Base-by-base conservation (phyloP, 176 grass and related monocot genomes). In the Bothriochloa decipiens region DNA sequence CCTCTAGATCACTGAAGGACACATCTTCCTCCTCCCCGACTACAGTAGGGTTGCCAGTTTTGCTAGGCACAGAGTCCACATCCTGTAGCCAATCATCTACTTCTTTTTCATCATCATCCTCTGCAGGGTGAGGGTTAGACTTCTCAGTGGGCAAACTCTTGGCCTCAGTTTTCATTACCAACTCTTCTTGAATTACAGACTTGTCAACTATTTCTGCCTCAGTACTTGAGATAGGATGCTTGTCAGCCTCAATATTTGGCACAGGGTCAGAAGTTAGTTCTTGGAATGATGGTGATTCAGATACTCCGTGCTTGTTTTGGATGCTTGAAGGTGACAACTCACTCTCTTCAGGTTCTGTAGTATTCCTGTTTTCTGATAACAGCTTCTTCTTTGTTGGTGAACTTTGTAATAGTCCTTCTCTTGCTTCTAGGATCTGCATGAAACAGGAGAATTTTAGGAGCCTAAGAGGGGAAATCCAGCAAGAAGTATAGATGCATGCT, bases 1-100 rank as follows among this genome's bases (percentile, higher is more conserved):
- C 87, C 83, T 95, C 93, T 65, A 95, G 72, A 88, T 95, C 90
- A 58, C 93, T 92, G 71, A 95, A 95, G 40, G 87, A 95, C 29
- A 95, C 83, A 75, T 92, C 93, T 83, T 95, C 93, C 4, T 88
- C 88, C 55, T 90, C 75, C 25, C 39, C 88, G 14, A 27, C 62
- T 12, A 39, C 37, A 78, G 72, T 42, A 16, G 80, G 58, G 46
- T 72, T 62, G 27, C 58, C 75, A 49, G 80, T 70, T 84, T 72
- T 90, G 35, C 47, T 74, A 37, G 81, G 25, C 46, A 60, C 71
- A 16, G 35, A 11, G 2, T 79, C 85, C 71, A 90, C 86, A 17
- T 94, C 92, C 52, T 92, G 80, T 62, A 88, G 84, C 90, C 93
- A 95, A 9, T 88, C 93, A 4, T 95, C 90, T 29, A 85, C 88